Conservation (phyloP, 2,329 filamentous ascomycete species). For the Coniochaeta sp. region DNA sequence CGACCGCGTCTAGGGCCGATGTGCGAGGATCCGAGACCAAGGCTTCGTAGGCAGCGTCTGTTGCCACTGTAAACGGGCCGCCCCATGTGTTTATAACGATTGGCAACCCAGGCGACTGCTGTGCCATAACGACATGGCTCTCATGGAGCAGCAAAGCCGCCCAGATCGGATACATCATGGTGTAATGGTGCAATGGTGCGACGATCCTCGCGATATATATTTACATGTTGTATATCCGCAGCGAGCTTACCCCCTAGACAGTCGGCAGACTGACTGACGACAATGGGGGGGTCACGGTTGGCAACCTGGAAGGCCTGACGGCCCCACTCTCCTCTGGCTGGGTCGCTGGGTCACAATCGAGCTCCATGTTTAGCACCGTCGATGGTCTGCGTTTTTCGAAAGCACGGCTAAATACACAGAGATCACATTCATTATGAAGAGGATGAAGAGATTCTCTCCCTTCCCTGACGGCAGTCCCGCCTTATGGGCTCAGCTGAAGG, state of each 20-base stretch:
- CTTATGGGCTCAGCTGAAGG: neutral
- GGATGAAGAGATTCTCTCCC: too few species aligned
- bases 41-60: slow-evolving; percentile 38
- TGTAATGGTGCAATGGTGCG: neutral
- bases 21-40: slow-evolving; percentile 14
- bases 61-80: slow-evolving; percentile 42
- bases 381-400: too few species aligned
- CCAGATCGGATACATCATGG: neutral
- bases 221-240: too few species aligned
- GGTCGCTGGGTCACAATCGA: too few species aligned
- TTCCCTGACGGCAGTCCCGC: neutral
- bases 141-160: neutral
- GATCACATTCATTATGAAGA: too few species aligned
- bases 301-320: neutral
- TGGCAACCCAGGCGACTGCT: slow-evolving; percentile 30
- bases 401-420: too few species aligned
- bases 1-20: slow-evolving; percentile 38
- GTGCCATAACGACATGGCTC: neutral
- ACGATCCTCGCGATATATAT: neutral
- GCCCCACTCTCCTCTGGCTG: too few species aligned
- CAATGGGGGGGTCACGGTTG: neutral
- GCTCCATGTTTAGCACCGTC: too few species aligned
- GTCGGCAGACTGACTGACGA: neutral
- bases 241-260: too few species aligned
- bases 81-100: slow-evolving; percentile 49